These are phyloP conservation scores for Neurospora discreta DNA, from an alignment of 495 filamentous ascomycete species.

Conservation along the genomic window DNA sequence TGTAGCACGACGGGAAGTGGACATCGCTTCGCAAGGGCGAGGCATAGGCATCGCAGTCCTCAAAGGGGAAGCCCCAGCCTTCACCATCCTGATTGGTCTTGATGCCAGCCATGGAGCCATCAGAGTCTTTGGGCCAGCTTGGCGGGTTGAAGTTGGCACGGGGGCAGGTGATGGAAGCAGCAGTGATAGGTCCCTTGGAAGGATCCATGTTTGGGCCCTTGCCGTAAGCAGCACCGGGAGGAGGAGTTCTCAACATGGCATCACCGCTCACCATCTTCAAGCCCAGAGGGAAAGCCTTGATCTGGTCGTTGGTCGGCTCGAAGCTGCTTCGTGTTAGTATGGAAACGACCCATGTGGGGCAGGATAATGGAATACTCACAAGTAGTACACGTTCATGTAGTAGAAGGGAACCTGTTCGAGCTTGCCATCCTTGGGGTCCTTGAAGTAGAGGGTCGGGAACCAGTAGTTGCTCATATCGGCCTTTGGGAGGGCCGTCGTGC, in stretches of 20 bases:
- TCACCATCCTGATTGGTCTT: conserved; percentile 36
- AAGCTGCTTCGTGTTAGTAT: conserved; percentile 32
- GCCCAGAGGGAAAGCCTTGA: conserved; percentile 55
- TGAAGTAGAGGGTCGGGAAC: conserved; percentile 58
- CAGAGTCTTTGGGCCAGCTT: conserved; percentile 34
- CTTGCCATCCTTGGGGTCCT: conserved; percentile 45
- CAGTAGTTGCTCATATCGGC: conserved; percentile 71
- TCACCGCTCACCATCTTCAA: conserved; percentile 65
- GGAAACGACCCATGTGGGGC: neutral
- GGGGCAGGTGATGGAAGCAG: conserved; percentile 35
- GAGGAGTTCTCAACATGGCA: conserved; percentile 34
- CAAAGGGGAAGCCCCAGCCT: conserved; percentile 39
- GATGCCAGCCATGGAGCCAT: conserved; percentile 37
- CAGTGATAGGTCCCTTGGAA: conserved; percentile 28
- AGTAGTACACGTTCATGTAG: conserved; percentile 61
- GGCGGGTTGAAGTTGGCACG: conserved; percentile 40
- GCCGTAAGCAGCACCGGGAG: conserved; percentile 17
- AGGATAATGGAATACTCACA: conserved; percentile 28
- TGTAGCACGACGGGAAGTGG: conserved; percentile 46
- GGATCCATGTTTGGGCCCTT: conserved; percentile 23
- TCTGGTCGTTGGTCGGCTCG: conserved; percentile 44
- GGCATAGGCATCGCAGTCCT: conserved; percentile 40
- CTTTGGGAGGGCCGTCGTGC: conserved; percentile 54
- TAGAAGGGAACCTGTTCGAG: conserved; percentile 54
- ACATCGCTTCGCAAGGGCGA: conserved; percentile 46